Percentiles rank a stretch among this genome's conserved stretches.
Conservation (phyloP, 2,329 filamentous ascomycete genomes). For the Diplodia intermedia region DNA sequence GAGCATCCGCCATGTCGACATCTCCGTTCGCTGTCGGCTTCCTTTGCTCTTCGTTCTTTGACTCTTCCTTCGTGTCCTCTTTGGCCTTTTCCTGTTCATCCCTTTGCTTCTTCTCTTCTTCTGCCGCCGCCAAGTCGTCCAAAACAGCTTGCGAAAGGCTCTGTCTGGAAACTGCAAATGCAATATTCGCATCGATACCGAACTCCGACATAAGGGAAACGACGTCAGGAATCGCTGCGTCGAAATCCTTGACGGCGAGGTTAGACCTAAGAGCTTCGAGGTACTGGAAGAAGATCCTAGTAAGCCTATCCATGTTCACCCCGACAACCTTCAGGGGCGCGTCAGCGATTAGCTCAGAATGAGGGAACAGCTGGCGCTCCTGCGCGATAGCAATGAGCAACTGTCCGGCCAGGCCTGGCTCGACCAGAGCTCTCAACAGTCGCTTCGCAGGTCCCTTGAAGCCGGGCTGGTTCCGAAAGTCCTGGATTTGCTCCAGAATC, state of each 20-base stretch:
- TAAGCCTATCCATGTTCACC: constrained; percentile 88
- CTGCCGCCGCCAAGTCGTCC: constrained; percentile 49
- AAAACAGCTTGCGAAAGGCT: constrained; percentile 52
- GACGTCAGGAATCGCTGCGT: constrained; percentile 77
- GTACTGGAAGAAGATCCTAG: constrained; percentile 84
- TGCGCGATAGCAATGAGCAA: constrained; percentile 91
- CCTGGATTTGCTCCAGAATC: constrained; percentile 77
- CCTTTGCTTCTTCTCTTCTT: constrained; percentile 34
- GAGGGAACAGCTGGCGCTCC: constrained; percentile 86
- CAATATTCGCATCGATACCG: constrained; percentile 65
- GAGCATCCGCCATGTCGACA: constrained; percentile 56
- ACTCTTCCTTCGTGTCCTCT: constrained; percentile 35
- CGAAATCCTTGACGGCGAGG: constrained; percentile 76
- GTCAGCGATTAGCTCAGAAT: constrained; percentile 71
- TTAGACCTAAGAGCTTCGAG: constrained; percentile 87
- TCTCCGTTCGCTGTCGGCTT: constrained; percentile 59
- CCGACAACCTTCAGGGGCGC: constrained; percentile 89
- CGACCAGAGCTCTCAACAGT: constrained; percentile 78
- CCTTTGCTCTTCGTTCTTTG: constrained; percentile 34
- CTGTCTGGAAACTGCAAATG: constrained; percentile 25
- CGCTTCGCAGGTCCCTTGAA: constrained; percentile 76
- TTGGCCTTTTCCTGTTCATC: constrained; percentile 40
- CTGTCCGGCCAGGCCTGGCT: constrained; percentile 78
- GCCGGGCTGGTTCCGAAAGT: constrained; percentile 69
- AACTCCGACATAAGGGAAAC: constrained; percentile 76